Conservation (phyloP, 2,329 filamentous ascomycete genomes). For the Sclerotinia spermophila region DNA sequence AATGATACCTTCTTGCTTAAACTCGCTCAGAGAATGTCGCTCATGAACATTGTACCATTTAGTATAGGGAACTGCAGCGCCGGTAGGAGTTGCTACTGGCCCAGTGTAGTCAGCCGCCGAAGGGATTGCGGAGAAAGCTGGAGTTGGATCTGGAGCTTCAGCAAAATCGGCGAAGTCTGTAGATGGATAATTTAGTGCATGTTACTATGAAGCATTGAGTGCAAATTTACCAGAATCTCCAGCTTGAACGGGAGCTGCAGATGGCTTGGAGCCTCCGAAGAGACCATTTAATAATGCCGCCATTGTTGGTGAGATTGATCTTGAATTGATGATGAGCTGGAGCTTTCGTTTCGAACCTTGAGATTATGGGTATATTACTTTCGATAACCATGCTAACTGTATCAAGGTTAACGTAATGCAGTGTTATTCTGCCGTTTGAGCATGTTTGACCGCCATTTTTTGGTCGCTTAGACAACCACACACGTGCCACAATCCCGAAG, state of each 20-base stretch:
- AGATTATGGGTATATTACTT: conserved; percentile 6
- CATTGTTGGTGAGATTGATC: conserved; percentile 28
- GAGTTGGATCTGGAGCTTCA: conserved; percentile 65
- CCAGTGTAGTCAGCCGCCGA: conserved; percentile 47
- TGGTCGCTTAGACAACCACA: conserved; percentile 13
- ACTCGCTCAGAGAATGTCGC: conserved; percentile 78
- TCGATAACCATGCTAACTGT: not conserved
- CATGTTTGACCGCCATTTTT: not conserved
- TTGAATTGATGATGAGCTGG: conserved; percentile 20
- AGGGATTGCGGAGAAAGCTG: conserved; percentile 44
- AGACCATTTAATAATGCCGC: conserved; percentile 49
- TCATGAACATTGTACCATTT: conserved; percentile 98
- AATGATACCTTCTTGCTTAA: conserved; percentile 82
- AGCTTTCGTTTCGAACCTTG: conserved; percentile 18
- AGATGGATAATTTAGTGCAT: conserved; percentile 22
- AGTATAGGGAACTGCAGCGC: conserved; percentile 65
- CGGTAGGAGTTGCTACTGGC: conserved; percentile 44
- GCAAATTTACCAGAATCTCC: conserved; percentile 58
- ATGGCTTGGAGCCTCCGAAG: conserved; percentile 64
- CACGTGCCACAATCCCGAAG: not conserved
- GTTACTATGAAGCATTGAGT: conserved; percentile 11
- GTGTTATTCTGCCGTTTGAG: not conserved
- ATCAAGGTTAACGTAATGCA: not conserved
- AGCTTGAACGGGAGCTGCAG: conserved; percentile 47
- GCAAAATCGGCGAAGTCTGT: conserved; percentile 94